Conservation (phyloP, 2,329 filamentous ascomycete species). For the Cladophialophora bantiana region DNA sequence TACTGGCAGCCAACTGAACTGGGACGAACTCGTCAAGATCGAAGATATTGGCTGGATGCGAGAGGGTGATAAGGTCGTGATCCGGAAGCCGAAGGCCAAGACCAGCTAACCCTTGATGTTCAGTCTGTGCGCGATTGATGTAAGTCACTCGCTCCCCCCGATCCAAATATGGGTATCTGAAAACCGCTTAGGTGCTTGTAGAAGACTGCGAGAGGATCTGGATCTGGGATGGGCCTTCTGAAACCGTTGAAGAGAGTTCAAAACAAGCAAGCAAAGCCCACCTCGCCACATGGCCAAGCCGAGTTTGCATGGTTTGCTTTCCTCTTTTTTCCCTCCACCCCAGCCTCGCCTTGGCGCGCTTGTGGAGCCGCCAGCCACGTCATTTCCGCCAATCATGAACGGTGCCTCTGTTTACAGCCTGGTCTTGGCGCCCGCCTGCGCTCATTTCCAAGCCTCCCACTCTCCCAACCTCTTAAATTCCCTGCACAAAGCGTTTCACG, state of each 20-base stretch:
- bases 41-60: constrained; percentile 86
- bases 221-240: not conserved
- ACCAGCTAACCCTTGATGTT: constrained; percentile 3
- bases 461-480: constrained; percentile 26
- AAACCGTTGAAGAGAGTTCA: constrained; percentile 5
- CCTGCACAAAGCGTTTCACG: not conserved
- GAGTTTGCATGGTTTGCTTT: constrained; percentile 3
- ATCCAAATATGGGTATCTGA: not conserved
- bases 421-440: constrained; percentile 17
- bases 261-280: not conserved
- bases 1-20: constrained; percentile 58
- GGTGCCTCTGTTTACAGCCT: constrained; percentile 1
- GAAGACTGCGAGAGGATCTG: not conserved
- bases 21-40: constrained; percentile 71
- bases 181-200: not conserved
- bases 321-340: too few species aligned
- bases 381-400: constrained; percentile 28
- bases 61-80: constrained; percentile 75
- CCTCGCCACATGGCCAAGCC: not conserved
- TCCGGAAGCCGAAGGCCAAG: constrained; percentile 62
- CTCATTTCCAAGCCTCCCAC: not conserved
- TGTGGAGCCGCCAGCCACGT: constrained; percentile 24
- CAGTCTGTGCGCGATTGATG: not conserved
- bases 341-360: constrained; percentile 31
- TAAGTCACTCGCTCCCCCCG: constrained; percentile 12